These are phyloP conservation scores for Wickerhamomyces sp. DNA, from an alignment of 1,139 yeast species.

Conservation along the genomic window DNA sequence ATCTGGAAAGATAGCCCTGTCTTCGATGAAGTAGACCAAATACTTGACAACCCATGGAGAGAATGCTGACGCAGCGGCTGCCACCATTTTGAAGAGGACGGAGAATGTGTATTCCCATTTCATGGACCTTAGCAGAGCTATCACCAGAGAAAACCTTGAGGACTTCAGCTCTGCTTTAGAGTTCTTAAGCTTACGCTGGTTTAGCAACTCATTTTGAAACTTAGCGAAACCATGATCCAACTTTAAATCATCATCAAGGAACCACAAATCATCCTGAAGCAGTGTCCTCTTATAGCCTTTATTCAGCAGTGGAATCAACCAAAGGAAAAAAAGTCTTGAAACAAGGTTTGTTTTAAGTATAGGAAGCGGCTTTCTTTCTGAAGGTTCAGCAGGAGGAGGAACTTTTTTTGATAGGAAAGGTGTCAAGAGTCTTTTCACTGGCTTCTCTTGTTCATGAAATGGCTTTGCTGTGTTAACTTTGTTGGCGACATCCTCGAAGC, in stretches of 20 bases:
- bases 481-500: not conserved
- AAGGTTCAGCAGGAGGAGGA: constrained; percentile 44
- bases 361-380: constrained; percentile 45
- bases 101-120: constrained; percentile 25
- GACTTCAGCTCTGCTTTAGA: constrained; percentile 6
- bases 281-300: constrained; percentile 64
- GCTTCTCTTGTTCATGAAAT: not conserved
- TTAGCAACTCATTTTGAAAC: no score
- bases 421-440: constrained; percentile 32
- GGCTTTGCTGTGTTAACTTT: not conserved
- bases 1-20: constrained; percentile 27
- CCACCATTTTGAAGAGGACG: constrained; percentile 43
- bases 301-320: constrained; percentile 52
- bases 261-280: constrained; percentile 57
- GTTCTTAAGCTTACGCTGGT: no score
- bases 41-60: constrained; percentile 34
- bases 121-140: constrained; percentile 24
- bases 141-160: constrained; percentile 33
- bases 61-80: constrained; percentile 46
- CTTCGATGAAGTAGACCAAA: constrained; percentile 40
- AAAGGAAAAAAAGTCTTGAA: constrained; percentile 39
- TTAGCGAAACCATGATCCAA: no score
- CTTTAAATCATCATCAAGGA: constrained; percentile 39
- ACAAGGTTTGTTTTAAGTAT: constrained; percentile 29
- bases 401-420: constrained; percentile 34